These are phyloP conservation scores for Ceratocystis lukuohia DNA, from an alignment of 2,329 filamentous ascomycete species.

Conservation along the genomic window DNA sequence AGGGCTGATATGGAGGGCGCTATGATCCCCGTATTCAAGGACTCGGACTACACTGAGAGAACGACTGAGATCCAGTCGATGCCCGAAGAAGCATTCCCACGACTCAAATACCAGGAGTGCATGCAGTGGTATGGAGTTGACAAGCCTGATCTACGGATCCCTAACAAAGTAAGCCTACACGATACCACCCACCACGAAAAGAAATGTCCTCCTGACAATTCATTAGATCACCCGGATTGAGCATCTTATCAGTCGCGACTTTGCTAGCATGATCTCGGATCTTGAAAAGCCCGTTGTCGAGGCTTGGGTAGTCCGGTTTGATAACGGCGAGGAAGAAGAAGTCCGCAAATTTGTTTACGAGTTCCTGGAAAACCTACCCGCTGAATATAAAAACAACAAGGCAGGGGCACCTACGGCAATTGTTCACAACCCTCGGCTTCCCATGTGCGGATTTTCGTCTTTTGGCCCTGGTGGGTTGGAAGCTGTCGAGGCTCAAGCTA, in stretches of 20 bases:
- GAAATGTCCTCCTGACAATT: constrained; percentile 13
- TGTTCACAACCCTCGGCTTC: constrained; percentile 58
- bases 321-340: constrained; percentile 35
- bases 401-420: constrained; percentile 72
- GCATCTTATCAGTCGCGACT: constrained; percentile 46
- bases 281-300: constrained; percentile 60
- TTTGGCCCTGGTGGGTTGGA: constrained; percentile 40
- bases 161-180: constrained; percentile 40
- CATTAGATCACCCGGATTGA: constrained; percentile 52
- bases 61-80: constrained; percentile 10
- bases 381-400: constrained; percentile 50
- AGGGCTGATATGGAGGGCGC: constrained; percentile 25
- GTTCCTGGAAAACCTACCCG: constrained; percentile 56
- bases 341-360: constrained; percentile 48
- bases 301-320: constrained; percentile 52
- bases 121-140: constrained; percentile 77
- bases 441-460: constrained; percentile 61
- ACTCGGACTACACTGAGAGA: constrained; percentile 12
- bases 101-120: constrained; percentile 58
- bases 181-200: background rate
- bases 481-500: constrained; percentile 25
- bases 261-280: constrained; percentile 62
- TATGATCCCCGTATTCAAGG: constrained; percentile 23
- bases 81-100: constrained; percentile 37
- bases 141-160: constrained; percentile 78